These are phyloP conservation scores for Codiaeum variegatum DNA, from an alignment of 441 rosid species.

Conservation along the genomic window DNA sequence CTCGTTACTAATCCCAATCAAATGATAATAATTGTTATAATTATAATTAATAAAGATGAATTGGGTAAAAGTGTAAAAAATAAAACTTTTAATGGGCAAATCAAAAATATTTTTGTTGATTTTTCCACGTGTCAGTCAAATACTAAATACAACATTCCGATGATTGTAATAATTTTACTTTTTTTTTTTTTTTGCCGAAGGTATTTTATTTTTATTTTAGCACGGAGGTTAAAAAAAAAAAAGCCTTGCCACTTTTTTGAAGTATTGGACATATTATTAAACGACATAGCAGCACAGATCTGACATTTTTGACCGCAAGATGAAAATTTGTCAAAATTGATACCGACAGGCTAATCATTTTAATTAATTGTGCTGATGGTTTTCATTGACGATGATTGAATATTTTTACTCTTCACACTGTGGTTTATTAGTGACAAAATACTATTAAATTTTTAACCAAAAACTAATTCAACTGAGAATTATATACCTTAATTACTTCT, in stretches of 20 bases:
- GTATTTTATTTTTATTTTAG: too few species aligned
- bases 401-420: too few species aligned
- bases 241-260: not conserved
- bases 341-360: not conserved
- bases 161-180: not conserved
- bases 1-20: conserved; percentile 7
- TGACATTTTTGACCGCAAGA: not conserved
- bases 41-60: not conserved
- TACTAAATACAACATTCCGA: not conserved
- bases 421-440: too few species aligned
- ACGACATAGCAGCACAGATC: not conserved
- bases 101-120: not conserved
- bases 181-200: not conserved
- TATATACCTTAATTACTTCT: too few species aligned
- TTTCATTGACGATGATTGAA: too few species aligned
- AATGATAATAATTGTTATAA: conserved; percentile 15
- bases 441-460: too few species aligned
- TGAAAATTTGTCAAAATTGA: not conserved
- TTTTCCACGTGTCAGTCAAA: not conserved
- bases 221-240: too few species aligned
- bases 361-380: too few species aligned
- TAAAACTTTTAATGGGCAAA: not conserved
- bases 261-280: not conserved
- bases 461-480: too few species aligned
- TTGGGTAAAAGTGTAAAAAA: not conserved